Evolutionary conservation across 2,329 filamentous ascomycete genomes (phyloP).

Genomic region (Sarocladium kiliense): DNA sequence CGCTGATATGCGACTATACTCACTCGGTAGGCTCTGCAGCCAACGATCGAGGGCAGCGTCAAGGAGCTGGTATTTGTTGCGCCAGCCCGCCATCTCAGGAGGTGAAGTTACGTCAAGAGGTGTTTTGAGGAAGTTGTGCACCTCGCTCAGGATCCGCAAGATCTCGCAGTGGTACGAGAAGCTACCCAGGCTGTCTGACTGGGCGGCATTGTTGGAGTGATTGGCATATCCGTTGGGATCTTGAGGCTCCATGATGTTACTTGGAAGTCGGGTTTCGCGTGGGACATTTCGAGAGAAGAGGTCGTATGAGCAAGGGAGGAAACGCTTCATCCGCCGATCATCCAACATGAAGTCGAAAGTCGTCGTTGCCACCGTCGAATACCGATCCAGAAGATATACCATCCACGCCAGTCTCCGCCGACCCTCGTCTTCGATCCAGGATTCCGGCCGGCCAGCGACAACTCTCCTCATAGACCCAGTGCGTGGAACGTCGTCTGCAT

Average conservation of each 20-base stretch:
- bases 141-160: constrained; percentile 35
- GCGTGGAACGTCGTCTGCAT: constrained; percentile 24
- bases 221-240: background rate
- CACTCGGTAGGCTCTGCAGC: constrained; percentile 36
- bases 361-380: constrained; percentile 35
- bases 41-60: constrained; percentile 34
- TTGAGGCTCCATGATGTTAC: constrained; percentile 11
- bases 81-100: constrained; percentile 33
- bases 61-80: constrained; percentile 33
- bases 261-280: constrained; percentile 30
- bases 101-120: constrained; percentile 34
- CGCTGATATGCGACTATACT: constrained; percentile 39
- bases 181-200: constrained; percentile 37
- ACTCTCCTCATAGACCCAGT: constrained; percentile 31
- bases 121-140: constrained; percentile 36
- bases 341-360: constrained; percentile 37
- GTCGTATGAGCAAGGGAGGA: constrained; percentile 39
- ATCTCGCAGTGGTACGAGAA: constrained; percentile 42
- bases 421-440: constrained; percentile 41
- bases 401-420: constrained; percentile 38
- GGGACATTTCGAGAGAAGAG: constrained; percentile 38
- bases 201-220: constrained; percentile 23
- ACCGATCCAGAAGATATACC: constrained; percentile 39
- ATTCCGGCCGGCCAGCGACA: constrained; percentile 28
- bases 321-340: constrained; percentile 31